Percentiles rank a stretch among this genome's conserved stretches.
phyloP scores from a whole-genome alignment of 805 yeast species.

The Candida boleticola region DNA sequence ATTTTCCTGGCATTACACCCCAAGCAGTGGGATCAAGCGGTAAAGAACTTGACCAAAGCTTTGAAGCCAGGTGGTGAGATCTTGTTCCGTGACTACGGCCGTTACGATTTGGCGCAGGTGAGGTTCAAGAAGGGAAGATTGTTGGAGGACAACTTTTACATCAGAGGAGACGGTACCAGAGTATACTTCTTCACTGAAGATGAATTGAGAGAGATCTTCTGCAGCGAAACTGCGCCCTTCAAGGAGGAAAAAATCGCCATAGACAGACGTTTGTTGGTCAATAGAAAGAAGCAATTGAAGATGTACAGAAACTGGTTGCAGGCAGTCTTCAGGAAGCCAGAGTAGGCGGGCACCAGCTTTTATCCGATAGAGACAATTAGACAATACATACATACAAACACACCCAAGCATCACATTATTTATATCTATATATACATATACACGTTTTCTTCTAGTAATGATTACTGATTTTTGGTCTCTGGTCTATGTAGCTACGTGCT shows the following conservation, averaged over 20 bases:
- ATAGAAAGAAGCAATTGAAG: conserved; percentile 86
- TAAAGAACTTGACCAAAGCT: conserved; percentile 63
- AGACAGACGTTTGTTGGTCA: conserved; percentile 86
- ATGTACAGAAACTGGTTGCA: conserved; percentile 98
- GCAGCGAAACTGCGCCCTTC: conserved; percentile 39
- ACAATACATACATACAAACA: neutral
- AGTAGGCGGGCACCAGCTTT: neutral
- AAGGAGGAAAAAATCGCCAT: conserved; percentile 77
- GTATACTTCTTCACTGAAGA: conserved; percentile 97
- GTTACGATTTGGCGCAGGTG: conserved; percentile 94
- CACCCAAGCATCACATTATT: no score
- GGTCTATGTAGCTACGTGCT: no score
- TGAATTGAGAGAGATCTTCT: conserved; percentile 73
- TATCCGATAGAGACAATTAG: no score
- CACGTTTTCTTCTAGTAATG: neutral
- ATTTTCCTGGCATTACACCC: conserved; percentile 93
- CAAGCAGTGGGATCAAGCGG: conserved; percentile 82
- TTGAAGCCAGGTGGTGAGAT: conserved; percentile 93
- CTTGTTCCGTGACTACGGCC: conserved; percentile 89
- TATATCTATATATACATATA: neutral
- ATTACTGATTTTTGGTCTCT: neutral
- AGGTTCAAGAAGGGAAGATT: conserved; percentile 86
- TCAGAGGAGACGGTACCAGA: conserved; percentile 96
- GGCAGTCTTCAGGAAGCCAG: conserved; percentile 63
- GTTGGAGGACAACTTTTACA: conserved; percentile 89